Percentiles rank a stretch among this genome's conserved stretches.
Conservation (phyloP, 306 rosid species). For the Canavalia ensiformis region DNA sequence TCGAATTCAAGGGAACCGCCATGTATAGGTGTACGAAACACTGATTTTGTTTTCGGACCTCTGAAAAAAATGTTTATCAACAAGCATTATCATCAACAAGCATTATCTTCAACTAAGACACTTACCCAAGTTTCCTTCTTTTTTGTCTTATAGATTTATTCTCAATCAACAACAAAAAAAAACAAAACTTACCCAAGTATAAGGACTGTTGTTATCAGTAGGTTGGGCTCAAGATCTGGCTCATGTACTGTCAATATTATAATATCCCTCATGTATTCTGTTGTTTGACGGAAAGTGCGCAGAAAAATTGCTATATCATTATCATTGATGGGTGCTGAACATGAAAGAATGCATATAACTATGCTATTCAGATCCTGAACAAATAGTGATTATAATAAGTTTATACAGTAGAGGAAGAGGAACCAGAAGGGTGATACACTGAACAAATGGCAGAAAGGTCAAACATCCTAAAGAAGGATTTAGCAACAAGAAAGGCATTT, state of each 20-base stretch:
- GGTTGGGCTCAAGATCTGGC: constrained; percentile 80
- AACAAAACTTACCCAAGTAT: constrained; percentile 67
- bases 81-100: constrained; percentile 44
- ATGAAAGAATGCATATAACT: constrained; percentile 75
- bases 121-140: constrained; percentile 59
- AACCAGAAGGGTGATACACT: constrained; percentile 24
- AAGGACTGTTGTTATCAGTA: constrained; percentile 78
- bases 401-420: constrained; percentile 30
- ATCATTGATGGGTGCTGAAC: constrained; percentile 62
- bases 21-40: not conserved
- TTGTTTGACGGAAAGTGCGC: constrained; percentile 72
- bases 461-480: constrained; percentile 29
- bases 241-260: constrained; percentile 69
- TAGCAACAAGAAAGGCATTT: constrained; percentile 16
- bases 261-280: constrained; percentile 67
- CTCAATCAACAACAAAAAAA: constrained; percentile 2
- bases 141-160: not conserved
- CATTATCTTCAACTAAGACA: constrained; percentile 45
- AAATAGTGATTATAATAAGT: constrained; percentile 32
- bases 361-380: constrained; percentile 72
- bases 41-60: not conserved
- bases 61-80: constrained; percentile 20
- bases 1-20: constrained; percentile 18
- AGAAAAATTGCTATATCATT: constrained; percentile 60
- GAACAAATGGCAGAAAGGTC: constrained; percentile 37